These are phyloP conservation scores for Brassica nigra DNA, from an alignment of 345 rosid species.

Conservation along the genomic window DNA sequence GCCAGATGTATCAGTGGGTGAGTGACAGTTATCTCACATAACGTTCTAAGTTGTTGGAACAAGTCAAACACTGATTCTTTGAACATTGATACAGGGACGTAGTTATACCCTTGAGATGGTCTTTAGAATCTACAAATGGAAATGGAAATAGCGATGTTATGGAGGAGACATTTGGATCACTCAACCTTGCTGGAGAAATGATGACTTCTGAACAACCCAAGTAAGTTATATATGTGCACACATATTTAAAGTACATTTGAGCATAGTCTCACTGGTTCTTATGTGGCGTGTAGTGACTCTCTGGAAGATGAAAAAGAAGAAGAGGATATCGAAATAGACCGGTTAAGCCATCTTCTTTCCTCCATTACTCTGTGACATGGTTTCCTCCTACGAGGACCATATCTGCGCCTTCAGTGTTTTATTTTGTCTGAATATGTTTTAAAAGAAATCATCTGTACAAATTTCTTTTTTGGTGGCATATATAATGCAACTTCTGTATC, in stretches of 20 bases:
- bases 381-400: not conserved
- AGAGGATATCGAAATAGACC: conserved; percentile 9
- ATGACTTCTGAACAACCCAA: conserved; percentile 4
- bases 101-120: conserved; percentile 28
- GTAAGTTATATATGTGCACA: conserved; percentile 4
- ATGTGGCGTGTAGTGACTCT: conserved; percentile 12
- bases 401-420: not conserved
- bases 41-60: not conserved
- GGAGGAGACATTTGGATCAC: conserved; percentile 15
- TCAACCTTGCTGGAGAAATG: conserved; percentile 9
- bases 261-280: not conserved
- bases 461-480: not conserved
- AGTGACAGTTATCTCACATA: conserved; percentile 1
- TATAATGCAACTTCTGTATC: conserved; percentile 19
- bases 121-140: conserved; percentile 4
- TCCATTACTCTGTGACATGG: conserved; percentile 19
- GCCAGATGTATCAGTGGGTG: conserved; percentile 28
- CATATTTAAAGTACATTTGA: not conserved
- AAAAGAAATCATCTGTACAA: not conserved
- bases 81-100: conserved; percentile 4
- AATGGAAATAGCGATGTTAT: not conserved
- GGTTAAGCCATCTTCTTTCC: conserved; percentile 20
- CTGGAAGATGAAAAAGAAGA: conserved; percentile 24
- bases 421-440: not conserved
- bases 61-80: not conserved